Evolutionary conservation across 2,329 filamentous ascomycete species (phyloP).

Genomic region (Fusarium sp.): DNA sequence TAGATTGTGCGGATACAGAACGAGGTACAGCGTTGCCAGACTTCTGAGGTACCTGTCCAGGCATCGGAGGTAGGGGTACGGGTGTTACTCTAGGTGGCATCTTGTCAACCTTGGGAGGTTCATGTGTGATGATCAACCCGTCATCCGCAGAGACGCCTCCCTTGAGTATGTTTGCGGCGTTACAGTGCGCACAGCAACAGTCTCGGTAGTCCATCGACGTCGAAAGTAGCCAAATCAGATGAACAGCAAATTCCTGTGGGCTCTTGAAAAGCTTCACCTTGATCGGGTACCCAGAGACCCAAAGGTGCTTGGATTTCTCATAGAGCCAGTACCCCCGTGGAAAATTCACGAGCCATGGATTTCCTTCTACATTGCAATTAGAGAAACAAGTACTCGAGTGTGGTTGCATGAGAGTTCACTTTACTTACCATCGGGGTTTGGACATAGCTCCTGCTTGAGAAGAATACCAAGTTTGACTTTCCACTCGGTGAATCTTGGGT

Average conservation of each 20-base stretch:
- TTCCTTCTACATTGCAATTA: slow-evolving; percentile 53
- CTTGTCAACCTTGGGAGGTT: slow-evolving; percentile 44
- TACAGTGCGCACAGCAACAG: slow-evolving; percentile 65
- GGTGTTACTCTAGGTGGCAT: slow-evolving; percentile 51
- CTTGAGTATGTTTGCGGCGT: slow-evolving; percentile 48
- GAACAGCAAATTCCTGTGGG: slow-evolving; percentile 65
- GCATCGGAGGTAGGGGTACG: slow-evolving; percentile 53
- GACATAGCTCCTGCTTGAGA: slow-evolving; percentile 59
- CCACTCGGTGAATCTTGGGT: slow-evolving; percentile 60
- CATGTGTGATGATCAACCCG: slow-evolving; percentile 38
- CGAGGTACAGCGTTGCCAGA: slow-evolving; percentile 39
- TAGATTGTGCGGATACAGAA: slow-evolving; percentile 49
- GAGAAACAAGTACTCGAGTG: not conserved
- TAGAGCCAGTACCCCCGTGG: slow-evolving; percentile 61
- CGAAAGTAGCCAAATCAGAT: slow-evolving; percentile 65
- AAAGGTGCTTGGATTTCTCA: slow-evolving; percentile 62
- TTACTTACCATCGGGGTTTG: slow-evolving; percentile 54
- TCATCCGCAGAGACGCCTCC: slow-evolving; percentile 46
- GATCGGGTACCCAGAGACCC: slow-evolving; percentile 62
- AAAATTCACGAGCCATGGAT: slow-evolving; percentile 59
- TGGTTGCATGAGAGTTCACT: not conserved
- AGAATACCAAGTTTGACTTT: slow-evolving; percentile 59
- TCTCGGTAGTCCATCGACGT: slow-evolving; percentile 60
- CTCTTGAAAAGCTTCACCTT: slow-evolving; percentile 64
- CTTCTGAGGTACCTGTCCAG: slow-evolving; percentile 52